These are phyloP conservation scores for Neoboletus brunneissimus DNA, from an alignment of 768 basidiomycete genomes.

Conservation along the genomic window DNA sequence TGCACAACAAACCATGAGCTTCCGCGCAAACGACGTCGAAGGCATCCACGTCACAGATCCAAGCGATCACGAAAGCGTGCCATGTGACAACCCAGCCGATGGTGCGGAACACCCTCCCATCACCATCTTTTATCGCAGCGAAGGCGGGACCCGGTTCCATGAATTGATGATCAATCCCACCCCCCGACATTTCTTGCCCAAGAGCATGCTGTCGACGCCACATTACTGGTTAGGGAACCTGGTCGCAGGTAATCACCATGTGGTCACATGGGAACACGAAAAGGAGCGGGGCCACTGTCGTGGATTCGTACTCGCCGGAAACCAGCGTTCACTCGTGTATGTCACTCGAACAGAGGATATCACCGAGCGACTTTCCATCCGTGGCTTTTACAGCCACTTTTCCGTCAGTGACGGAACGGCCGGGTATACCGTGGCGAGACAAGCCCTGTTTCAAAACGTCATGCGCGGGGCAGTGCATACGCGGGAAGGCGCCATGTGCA, in stretches of 20 bases:
- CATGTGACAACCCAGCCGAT: slow-evolving; percentile 14
- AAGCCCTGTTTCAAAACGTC: slow-evolving; percentile 21
- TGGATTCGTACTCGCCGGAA: slow-evolving; percentile 32
- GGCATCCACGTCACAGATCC: slow-evolving; percentile 36
- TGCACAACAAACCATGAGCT: slow-evolving; percentile 29
- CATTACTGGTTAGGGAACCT: slow-evolving; percentile 31
- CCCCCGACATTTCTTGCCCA: slow-evolving; percentile 19
- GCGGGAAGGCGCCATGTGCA: slow-evolving; percentile 27
- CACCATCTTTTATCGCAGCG: slow-evolving; percentile 34
- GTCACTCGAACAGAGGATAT: slow-evolving; percentile 25
- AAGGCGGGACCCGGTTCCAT: slow-evolving; percentile 27
- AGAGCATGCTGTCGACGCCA: slow-evolving; percentile 23
- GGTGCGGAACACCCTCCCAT: slow-evolving; percentile 31
- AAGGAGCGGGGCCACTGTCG: slow-evolving; percentile 23
- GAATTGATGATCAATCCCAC: slow-evolving; percentile 31
- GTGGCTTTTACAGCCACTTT: slow-evolving; percentile 34
- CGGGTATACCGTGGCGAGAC: slow-evolving; percentile 20
- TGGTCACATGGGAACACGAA: slow-evolving; percentile 28
- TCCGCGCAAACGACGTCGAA: slow-evolving; percentile 32
- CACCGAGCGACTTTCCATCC: slow-evolving; percentile 26
- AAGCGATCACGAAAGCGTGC: slow-evolving; percentile 19
- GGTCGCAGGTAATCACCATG: slow-evolving; percentile 23
- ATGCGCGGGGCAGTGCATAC: slow-evolving; percentile 15
- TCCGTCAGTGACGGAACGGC: slow-evolving; percentile 36
- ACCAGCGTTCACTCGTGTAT: slow-evolving; percentile 33